A percentile compares a stretch with the other conserved stretches of the same genome.
phyloP scores from a whole-genome alignment of 768 basidiomycete species.

The Agrocybe chaxingu region DNA sequence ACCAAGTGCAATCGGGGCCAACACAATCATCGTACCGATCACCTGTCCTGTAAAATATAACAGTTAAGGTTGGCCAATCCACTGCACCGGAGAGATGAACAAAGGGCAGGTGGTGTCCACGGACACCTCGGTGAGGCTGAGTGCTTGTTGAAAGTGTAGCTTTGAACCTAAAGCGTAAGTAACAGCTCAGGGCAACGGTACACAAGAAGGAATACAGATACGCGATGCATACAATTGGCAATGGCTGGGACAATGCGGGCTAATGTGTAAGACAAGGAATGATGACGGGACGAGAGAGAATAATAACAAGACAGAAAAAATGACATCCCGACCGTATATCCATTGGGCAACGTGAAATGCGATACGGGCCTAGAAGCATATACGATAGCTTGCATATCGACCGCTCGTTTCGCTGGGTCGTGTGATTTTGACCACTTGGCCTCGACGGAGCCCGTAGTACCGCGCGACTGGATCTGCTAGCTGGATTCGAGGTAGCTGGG shows the following conservation, averaged over 20 bases:
- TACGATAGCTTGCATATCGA: conserved; percentile 88
- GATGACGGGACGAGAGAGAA: conserved; percentile 9
- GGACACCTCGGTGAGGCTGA: conserved; percentile 21
- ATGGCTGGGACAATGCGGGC: conserved; percentile 21
- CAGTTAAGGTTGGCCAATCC: conserved; percentile 11
- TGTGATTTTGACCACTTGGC: conserved; percentile 98
- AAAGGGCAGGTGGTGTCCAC: conserved; percentile 9
- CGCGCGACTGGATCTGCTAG: conserved; percentile 96
- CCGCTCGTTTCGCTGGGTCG: conserved; percentile 96
- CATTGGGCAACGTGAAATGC: neutral
- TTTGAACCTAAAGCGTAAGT: conserved; percentile 11
- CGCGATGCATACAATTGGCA: conserved; percentile 26
- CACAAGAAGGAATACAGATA: conserved; percentile 12
- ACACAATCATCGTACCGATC: conserved; percentile 1
- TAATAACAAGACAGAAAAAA: conserved; percentile 12
- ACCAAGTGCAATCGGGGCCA: neutral
- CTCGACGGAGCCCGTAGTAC: conserved; percentile 93
- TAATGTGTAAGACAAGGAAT: conserved; percentile 14
- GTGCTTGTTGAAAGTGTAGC: conserved; percentile 3
- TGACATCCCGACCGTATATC: conserved; percentile 6
- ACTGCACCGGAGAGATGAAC: conserved; percentile 4
- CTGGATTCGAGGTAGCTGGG: conserved; percentile 96
- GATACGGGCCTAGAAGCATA: conserved; percentile 60
- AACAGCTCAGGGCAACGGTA: conserved; percentile 17
- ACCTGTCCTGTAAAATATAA: conserved; percentile 10